Evolutionary conservation across 805 yeast species (phyloP).

Genomic region (Saccharomycodes ludwigii): DNA sequence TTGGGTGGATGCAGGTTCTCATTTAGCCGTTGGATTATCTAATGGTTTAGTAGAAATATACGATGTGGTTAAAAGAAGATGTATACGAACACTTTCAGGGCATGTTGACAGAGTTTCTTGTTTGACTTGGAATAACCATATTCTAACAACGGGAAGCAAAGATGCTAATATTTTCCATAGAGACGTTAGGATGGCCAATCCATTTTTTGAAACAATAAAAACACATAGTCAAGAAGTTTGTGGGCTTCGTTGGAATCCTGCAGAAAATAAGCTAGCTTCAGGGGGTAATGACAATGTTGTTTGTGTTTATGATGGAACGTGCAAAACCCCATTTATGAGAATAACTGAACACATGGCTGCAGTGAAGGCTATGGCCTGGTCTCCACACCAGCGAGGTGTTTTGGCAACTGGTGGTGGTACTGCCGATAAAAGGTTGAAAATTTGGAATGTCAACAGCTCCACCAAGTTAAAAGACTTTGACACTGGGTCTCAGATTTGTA

Average conservation of each 20-base stretch:
- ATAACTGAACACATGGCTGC: slow-evolving; percentile 87
- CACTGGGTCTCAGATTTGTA: slow-evolving; percentile 94
- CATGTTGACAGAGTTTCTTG: slow-evolving; percentile 78
- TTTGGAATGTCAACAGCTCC: slow-evolving; percentile 87
- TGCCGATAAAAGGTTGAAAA: slow-evolving; percentile 77
- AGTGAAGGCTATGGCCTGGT: slow-evolving; percentile 94
- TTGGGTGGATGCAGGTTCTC: slow-evolving; percentile 94
- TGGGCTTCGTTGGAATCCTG: slow-evolving; percentile 88
- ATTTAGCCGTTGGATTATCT: slow-evolving; percentile 83
- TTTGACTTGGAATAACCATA: slow-evolving; percentile 88
- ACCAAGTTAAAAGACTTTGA: slow-evolving; percentile 65
- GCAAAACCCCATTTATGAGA: slow-evolving; percentile 54
- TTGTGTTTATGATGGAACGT: slow-evolving; percentile 72
- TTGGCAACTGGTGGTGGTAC: slow-evolving; percentile 97
- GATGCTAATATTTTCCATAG: slow-evolving; percentile 78
- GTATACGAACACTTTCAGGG: slow-evolving; percentile 87
- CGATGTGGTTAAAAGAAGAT: slow-evolving; percentile 75
- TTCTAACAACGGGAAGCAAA: slow-evolving; percentile 75
- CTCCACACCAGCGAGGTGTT: slow-evolving; percentile 91
- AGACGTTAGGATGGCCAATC: slow-evolving; percentile 82
- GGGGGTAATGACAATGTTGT: slow-evolving; percentile 91
- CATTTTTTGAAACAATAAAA: slow-evolving; percentile 57
- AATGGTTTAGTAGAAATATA: slow-evolving; percentile 86
- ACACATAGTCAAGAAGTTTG: slow-evolving; percentile 90
- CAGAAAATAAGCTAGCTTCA: slow-evolving; percentile 82